phyloP scores from a whole-genome alignment of 768 basidiomycete genomes.

The Podaxis sp. region DNA sequence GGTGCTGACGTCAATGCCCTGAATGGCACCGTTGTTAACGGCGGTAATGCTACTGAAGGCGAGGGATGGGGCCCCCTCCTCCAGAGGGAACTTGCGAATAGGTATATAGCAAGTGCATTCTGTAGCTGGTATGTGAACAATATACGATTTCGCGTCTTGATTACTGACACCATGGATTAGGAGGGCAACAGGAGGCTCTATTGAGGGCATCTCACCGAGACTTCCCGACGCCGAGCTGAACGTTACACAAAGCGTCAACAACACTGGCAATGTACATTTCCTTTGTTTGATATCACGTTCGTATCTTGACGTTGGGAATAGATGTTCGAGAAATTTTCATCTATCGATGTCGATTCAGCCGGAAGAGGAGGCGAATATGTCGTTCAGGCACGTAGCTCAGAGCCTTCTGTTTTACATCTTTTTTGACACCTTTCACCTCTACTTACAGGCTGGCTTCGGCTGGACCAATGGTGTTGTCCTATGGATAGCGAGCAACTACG shows the following conservation, averaged over 20 bases:
- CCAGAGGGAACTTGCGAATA: constrained; percentile 75
- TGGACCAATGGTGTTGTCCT: constrained; percentile 87
- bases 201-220: constrained; percentile 65
- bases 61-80: constrained; percentile 70
- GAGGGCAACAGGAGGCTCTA: constrained; percentile 87
- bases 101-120: constrained; percentile 79
- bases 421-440: background rate
- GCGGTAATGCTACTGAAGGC: constrained; percentile 55
- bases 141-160: background rate
- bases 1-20: constrained; percentile 60
- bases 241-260: constrained; percentile 60
- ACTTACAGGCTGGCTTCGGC: constrained; percentile 67
- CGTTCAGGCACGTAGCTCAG: constrained; percentile 55
- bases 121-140: constrained; percentile 76
- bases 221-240: constrained; percentile 72
- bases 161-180: constrained; percentile 32
- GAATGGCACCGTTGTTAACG: constrained; percentile 59
- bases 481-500: constrained; percentile 73
- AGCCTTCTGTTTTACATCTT: background rate
- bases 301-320: constrained; percentile 26
- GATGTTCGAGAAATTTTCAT: constrained; percentile 92
- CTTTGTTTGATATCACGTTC: background rate
- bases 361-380: constrained; percentile 87
- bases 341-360: constrained; percentile 72
- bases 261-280: constrained; percentile 71